Percentiles rank a stretch among this genome's conserved stretches.
Conservation (phyloP, 1,139 yeast species). For the Debaryomycetaceae sp. region DNA sequence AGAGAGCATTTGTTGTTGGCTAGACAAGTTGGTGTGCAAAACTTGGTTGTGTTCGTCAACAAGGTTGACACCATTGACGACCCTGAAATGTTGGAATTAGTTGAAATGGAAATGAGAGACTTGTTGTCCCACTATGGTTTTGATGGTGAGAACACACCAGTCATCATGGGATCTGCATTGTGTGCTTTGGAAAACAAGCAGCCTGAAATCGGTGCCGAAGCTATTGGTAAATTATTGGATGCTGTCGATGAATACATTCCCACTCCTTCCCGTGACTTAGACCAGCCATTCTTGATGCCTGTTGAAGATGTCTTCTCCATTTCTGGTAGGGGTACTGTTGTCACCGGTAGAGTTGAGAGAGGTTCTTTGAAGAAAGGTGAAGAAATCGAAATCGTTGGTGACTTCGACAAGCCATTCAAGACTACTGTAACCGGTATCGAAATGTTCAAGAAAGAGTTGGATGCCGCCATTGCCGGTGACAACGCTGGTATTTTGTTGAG, state of each 20-base stretch:
- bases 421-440: conserved; percentile 97
- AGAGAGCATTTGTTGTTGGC: conserved; percentile 98
- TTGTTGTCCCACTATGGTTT: conserved; percentile 85
- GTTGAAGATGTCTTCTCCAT: conserved; percentile 97
- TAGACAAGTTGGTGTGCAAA: conserved; percentile 98
- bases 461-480: conserved; percentile 98
- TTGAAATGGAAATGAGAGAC: conserved; percentile 99
- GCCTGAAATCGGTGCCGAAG: conserved; percentile 90
- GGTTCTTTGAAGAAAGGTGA: conserved; percentile 97
- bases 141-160: conserved; percentile 98
- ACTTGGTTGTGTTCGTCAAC: conserved; percentile 95
- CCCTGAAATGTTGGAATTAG: conserved; percentile 98
- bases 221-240: conserved; percentile 78
- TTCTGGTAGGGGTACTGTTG: conserved; percentile 99
- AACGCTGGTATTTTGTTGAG: conserved; percentile 96
- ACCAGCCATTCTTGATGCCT: conserved; percentile 95
- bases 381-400: conserved; percentile 95
- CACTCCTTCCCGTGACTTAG: conserved; percentile 94
- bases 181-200: conserved; percentile 87
- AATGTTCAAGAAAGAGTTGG: conserved; percentile 98
- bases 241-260: conserved; percentile 96
- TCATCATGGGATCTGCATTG: conserved; percentile 97
- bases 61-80: conserved; percentile 97
- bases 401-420: conserved; percentile 81
- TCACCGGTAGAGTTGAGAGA: conserved; percentile 98